Conservation (phyloP, 331 rosid species). For the Cydonia oblonga region DNA sequence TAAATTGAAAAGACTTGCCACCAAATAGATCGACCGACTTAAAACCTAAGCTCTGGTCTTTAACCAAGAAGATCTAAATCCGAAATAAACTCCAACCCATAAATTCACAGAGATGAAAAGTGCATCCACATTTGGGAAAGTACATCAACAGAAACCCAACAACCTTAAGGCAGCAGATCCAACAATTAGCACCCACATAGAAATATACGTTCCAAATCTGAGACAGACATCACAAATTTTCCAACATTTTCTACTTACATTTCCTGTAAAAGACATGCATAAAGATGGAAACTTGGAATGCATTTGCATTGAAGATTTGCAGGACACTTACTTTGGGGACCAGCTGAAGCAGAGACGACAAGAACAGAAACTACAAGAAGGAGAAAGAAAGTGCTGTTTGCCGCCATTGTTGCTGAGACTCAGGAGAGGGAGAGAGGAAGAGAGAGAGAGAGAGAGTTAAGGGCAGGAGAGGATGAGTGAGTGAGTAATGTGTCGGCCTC, state of each 20-base stretch:
- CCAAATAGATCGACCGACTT: neutral
- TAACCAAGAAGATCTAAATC: conserved; percentile 12
- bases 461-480: neutral
- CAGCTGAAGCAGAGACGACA: conserved; percentile 24
- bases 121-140: neutral
- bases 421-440: neutral
- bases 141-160: neutral
- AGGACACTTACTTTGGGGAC: conserved; percentile 45
- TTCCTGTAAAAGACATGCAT: neutral
- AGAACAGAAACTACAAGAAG: conserved; percentile 20
- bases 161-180: conserved; percentile 21
- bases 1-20: neutral
- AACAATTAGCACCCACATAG: neutral
- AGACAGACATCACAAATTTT: neutral
- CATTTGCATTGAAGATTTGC: neutral
- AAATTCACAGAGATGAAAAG: neutral
- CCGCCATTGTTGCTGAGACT: conserved; percentile 37
- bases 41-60: neutral
- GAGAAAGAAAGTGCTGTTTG: conserved; percentile 20
- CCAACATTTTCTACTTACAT: neutral
- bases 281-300: neutral
- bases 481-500: too few species aligned
- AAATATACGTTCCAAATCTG: conserved; percentile 10
- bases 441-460: neutral
- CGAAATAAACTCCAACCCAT: neutral